Evolutionary conservation across 148 eudicot genomes (phyloP), one percentile per base, ranked within the genome.

Genomic region (Fagopyrum tataricum): DNA sequence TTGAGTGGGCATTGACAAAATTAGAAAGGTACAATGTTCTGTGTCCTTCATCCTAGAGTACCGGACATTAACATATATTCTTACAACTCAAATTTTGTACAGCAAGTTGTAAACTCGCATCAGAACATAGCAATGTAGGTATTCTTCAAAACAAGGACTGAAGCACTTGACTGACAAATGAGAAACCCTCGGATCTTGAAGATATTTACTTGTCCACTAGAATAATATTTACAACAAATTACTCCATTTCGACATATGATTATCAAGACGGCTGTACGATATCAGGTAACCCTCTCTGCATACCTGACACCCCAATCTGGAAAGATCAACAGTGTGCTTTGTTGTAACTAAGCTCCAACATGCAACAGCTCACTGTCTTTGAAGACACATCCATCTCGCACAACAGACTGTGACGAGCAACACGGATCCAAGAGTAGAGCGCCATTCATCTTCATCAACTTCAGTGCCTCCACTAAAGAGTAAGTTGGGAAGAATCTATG

Each of bases 251-350:
- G 31, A 20, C 8, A 13, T 37, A 64, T 64, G 43, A 64, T 37
- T 64, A 64, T 62, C 41, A 62, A 37, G 43, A 62, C 69, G 37
- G 31, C 69, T 64, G 69, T 64, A 39, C 20, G 44, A 31, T 64
- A 37, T 64, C 69, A 4, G 69, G 69, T 64, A 64, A 64, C 69
- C 69, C 69, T 64, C 69, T 64, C 43, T 13, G 69, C 69, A 64
- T 64, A 64, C 69, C 69, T 64, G 69, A 64, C 20, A 14, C 69
- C 69, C 69, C 69, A 64, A 37, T 11, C 44, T 64, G 42, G 44
- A 64, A 64, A 31, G 69, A 43, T 64, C 69, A 64, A 37, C 43
- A 64, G 14, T 12, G 14, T 12, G 44, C 69, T 64, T 64, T 14
- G 14, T 39, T 39, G 13, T 23, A 59, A 59, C 66, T 59, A 59